Base-by-base conservation (phyloP, 768 basidiomycete species). In the Suillus paluster region DNA sequence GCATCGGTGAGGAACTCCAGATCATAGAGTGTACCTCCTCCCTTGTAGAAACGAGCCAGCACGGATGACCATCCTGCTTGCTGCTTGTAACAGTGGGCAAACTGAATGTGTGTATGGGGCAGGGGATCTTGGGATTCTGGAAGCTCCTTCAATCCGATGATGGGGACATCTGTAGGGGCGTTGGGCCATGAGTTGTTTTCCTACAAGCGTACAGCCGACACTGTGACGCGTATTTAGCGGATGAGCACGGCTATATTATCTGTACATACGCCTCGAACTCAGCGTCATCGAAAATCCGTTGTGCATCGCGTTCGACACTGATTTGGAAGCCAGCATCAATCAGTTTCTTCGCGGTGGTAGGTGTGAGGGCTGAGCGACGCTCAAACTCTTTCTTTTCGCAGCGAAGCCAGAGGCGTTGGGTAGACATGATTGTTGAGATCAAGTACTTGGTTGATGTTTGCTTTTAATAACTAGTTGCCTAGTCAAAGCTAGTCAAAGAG, bases 301-400 rank as follows among this genome's bases (percentile, higher is more conserved):
- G 92, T 57, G 90, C 83, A 75, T 99, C 97, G 65, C 93, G 86
- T 79, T 99, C 97, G 61, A 99, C 96, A 63, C 80, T 84, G 71
- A 99, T 90, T 55, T 90, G 83, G 79, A 98, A 99, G 42, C 95
- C 95, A 49, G 88, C 88, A 68, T 92, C 90, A 73, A 98, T 87
- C 63, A 99, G 86, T 66, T 82, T 84, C 77, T 92, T 94, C 67
- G 96, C 88, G 0, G 93, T 96, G 25, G 91, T 89, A 3, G 97
- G 97, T 12, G 95, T 97, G 65, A 99, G 81, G 9, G 96, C 96
- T 33, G 95, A 88, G 52, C 97, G 92, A 60, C 87, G 87, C 77
- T 99, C 97, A 66, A 96, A 95, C 65, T 88, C 85, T 76, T 99
- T 99, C 74, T 89, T 97, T 82, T 99, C 97, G 80, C 95, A 97